Percentiles rank a stretch among this genome's conserved stretches.
Evolutionary conservation across 495 filamentous ascomycete genomes (phyloP).

Genomic region (Beverwykella pulmonaria): DNA sequence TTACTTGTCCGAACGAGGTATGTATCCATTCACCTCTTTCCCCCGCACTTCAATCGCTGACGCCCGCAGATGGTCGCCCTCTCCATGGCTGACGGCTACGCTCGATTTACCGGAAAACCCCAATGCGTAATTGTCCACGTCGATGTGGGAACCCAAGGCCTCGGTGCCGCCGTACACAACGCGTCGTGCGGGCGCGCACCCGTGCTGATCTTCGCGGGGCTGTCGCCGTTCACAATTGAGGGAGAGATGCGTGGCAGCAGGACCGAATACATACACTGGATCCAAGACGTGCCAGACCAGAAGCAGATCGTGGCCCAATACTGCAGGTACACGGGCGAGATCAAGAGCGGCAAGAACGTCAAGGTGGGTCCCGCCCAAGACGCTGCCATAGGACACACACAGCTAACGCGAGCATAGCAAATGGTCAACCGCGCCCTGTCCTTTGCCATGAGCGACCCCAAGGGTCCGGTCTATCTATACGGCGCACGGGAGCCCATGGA

Average conservation of each 20-base stretch:
- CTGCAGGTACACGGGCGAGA: slow-evolving; percentile 87
- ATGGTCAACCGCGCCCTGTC: slow-evolving; percentile 89
- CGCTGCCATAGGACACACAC: not conserved
- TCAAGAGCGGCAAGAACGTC: slow-evolving; percentile 89
- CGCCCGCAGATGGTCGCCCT: slow-evolving; percentile 84
- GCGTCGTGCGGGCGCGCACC: slow-evolving; percentile 83
- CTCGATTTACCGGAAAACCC: slow-evolving; percentile 78
- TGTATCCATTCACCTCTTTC: slow-evolving; percentile 13
- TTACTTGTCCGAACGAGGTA: slow-evolving; percentile 94
- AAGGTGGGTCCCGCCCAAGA: slow-evolving; percentile 51
- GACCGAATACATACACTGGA: slow-evolving; percentile 97
- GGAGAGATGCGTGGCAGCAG: slow-evolving; percentile 86
- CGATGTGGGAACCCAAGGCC: slow-evolving; percentile 92
- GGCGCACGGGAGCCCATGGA: slow-evolving; percentile 91
- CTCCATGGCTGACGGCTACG: slow-evolving; percentile 95
- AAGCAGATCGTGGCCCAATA: slow-evolving; percentile 90
- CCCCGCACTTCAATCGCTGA: not conserved
- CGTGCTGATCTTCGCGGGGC: slow-evolving; percentile 86
- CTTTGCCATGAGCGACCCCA: slow-evolving; percentile 78
- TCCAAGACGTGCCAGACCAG: slow-evolving; percentile 95
- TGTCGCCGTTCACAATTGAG: slow-evolving; percentile 87
- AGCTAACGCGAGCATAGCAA: slow-evolving; percentile 52
- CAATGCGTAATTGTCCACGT: slow-evolving; percentile 96
- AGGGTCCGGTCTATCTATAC: slow-evolving; percentile 83
- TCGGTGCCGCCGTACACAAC: slow-evolving; percentile 91